Evolutionary conservation across 208 protist species (phyloP).

Genomic region (Trypanosoma melophagium): DNA sequence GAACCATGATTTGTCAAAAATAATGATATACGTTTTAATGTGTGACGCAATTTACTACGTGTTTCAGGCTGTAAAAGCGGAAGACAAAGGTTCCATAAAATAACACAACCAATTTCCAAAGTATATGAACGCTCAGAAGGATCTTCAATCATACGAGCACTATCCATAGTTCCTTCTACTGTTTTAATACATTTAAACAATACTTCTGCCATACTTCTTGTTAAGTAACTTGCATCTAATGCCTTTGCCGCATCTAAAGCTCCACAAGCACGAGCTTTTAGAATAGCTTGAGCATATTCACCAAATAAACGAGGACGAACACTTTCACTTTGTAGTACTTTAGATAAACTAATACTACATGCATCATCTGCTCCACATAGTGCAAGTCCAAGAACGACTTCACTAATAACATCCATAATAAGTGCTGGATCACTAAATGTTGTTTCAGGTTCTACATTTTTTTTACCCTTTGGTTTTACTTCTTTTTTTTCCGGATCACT

Average conservation of each 20-base stretch:
- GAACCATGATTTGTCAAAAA: constrained; percentile 19
- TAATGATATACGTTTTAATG: constrained; percentile 32
- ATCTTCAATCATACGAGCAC: constrained; percentile 60
- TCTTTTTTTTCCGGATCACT: constrained; percentile 35
- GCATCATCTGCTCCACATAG: constrained; percentile 41
- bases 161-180: constrained; percentile 62
- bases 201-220: constrained; percentile 27
- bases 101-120: constrained; percentile 49
- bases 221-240: constrained; percentile 54
- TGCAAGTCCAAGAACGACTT: constrained; percentile 68
- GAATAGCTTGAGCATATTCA: constrained; percentile 38
- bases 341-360: constrained; percentile 23
- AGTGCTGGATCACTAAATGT: constrained; percentile 40
- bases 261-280: constrained; percentile 26
- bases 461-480: constrained; percentile 17
- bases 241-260: constrained; percentile 28
- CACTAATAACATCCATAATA: constrained; percentile 66
- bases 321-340: constrained; percentile 29
- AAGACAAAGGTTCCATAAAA: constrained; percentile 76
- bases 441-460: constrained; percentile 17
- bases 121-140: constrained; percentile 64
- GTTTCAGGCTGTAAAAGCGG: constrained; percentile 47
- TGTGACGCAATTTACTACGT: constrained; percentile 37
- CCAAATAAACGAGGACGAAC: constrained; percentile 51
- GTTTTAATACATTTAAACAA: constrained; percentile 39